phyloP scores from a whole-genome alignment of 176 grass and related monocot species.

The Thalia dealbata region DNA sequence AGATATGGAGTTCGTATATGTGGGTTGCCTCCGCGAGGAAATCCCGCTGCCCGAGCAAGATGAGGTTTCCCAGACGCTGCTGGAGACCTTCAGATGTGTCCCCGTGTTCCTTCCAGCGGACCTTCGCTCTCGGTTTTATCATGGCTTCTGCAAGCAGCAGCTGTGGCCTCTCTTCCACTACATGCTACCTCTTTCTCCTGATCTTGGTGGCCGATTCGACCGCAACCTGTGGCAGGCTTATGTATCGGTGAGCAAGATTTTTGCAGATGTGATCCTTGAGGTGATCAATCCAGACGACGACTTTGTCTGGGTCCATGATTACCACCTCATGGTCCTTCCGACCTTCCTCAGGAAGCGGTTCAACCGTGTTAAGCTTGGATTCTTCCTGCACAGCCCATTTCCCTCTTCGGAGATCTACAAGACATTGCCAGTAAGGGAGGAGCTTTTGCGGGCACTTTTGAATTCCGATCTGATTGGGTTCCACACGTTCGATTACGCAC shows the following conservation, averaged over 20 bases:
- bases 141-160: constrained; percentile 97
- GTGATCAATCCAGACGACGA: constrained; percentile 92
- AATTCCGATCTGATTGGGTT: constrained; percentile 88
- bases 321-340: constrained; percentile 85
- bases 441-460: constrained; percentile 61
- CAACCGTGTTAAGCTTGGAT: constrained; percentile 71
- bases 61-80: constrained; percentile 45
- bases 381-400: constrained; percentile 91
- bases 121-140: constrained; percentile 64
- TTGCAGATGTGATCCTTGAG: constrained; percentile 85
- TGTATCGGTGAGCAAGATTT: constrained; percentile 91
- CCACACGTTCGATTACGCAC: constrained; percentile 89
- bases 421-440: constrained; percentile 69
- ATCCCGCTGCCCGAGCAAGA: constrained; percentile 58
- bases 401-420: constrained; percentile 81
- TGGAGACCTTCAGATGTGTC: constrained; percentile 64
- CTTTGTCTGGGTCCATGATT: constrained; percentile 89
- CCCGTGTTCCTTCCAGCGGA: constrained; percentile 73
- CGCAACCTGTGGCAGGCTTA: constrained; percentile 79
- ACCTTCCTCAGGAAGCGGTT: constrained; percentile 79
- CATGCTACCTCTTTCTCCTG: constrained; percentile 90
- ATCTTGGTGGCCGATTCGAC: constrained; percentile 86
- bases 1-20: constrained; percentile 78
- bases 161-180: constrained; percentile 99
- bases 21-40: constrained; percentile 71